Percentiles rank a stretch among this genome's conserved stretches.
Conservation (phyloP, 2,329 filamentous ascomycete genomes). For the Paraphoma sp. region DNA sequence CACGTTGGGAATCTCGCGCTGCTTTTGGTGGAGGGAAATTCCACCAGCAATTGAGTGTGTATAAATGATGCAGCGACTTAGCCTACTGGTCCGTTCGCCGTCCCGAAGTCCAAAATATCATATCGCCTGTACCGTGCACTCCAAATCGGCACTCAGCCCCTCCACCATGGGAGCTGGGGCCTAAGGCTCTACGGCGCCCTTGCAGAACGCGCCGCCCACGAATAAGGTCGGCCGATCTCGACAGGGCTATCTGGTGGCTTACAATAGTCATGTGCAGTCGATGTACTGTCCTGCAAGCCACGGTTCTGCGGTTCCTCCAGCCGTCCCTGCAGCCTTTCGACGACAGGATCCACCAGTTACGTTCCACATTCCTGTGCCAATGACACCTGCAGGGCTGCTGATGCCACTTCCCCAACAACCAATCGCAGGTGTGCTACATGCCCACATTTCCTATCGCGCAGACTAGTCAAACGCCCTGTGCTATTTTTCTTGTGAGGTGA, state of each 20-base stretch:
- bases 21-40: slow-evolving; percentile 40
- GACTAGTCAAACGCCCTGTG: slow-evolving; percentile 17
- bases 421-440: slow-evolving; percentile 19
- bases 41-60: slow-evolving; percentile 24
- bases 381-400: slow-evolving; percentile 22
- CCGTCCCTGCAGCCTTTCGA: slow-evolving; percentile 27
- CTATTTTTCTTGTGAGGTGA: slow-evolving; percentile 15
- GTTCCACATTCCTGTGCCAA: slow-evolving; percentile 39
- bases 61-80: slow-evolving; percentile 27
- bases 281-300: slow-evolving; percentile 24
- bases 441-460: slow-evolving; percentile 15
- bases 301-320: slow-evolving; percentile 26
- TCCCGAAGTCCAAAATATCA: slow-evolving; percentile 35
- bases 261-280: slow-evolving; percentile 33
- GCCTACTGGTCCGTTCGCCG: slow-evolving; percentile 27
- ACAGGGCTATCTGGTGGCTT: slow-evolving; percentile 29
- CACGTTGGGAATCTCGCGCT: slow-evolving; percentile 39
- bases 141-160: slow-evolving; percentile 39
- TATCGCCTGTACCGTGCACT: slow-evolving; percentile 33
- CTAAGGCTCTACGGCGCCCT: slow-evolving; percentile 29
- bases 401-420: slow-evolving; percentile 16
- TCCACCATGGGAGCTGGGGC: slow-evolving; percentile 26
- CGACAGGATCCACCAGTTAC: slow-evolving; percentile 26
- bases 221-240: slow-evolving; percentile 21
- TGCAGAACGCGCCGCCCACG: slow-evolving; percentile 11